Percentiles rank a stretch among this genome's conserved stretches.
phyloP scores from a whole-genome alignment of 352 stramenopile species.

The Pythium dissimile region DNA sequence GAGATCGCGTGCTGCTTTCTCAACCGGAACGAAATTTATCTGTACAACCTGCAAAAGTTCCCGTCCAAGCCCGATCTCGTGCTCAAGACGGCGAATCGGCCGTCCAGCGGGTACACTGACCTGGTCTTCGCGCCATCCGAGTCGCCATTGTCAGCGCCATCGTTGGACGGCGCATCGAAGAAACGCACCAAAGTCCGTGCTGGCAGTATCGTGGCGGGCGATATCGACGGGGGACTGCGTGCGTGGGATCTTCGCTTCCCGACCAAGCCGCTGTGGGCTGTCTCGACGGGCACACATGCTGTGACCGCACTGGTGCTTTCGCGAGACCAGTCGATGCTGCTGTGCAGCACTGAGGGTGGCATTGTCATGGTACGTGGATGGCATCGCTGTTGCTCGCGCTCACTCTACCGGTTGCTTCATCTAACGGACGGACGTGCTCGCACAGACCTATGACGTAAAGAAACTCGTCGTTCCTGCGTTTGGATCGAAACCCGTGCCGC shows the following conservation, averaged over 20 bases:
- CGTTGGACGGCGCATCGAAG: neutral
- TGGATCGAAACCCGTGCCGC: constrained; percentile 53
- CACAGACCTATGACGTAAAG: constrained; percentile 61
- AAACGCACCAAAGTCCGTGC: constrained; percentile 9
- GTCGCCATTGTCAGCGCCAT: neutral
- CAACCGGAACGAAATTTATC: constrained; percentile 68
- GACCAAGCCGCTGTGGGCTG: constrained; percentile 44
- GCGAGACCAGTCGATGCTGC: constrained; percentile 37
- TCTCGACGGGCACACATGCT: constrained; percentile 42
- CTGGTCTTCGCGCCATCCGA: constrained; percentile 36
- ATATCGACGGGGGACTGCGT: constrained; percentile 59
- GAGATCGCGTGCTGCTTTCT: constrained; percentile 73
- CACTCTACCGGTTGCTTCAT: neutral
- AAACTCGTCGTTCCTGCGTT: constrained; percentile 64
- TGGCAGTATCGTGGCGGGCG: constrained; percentile 44
- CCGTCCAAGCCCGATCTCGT: constrained; percentile 53
- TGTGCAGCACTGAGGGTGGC: constrained; percentile 61
- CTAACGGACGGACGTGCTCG: neutral
- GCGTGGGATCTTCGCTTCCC: constrained; percentile 67
- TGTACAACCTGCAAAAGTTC: constrained; percentile 78
- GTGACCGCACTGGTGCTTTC: constrained; percentile 52
- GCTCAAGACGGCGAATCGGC: constrained; percentile 61
- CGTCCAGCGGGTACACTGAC: constrained; percentile 75
- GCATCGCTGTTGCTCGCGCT: neutral
- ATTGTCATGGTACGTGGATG: constrained; percentile 56